Conservation (phyloP, 2,329 filamentous ascomycete species). For the Amauroascus niger region DNA sequence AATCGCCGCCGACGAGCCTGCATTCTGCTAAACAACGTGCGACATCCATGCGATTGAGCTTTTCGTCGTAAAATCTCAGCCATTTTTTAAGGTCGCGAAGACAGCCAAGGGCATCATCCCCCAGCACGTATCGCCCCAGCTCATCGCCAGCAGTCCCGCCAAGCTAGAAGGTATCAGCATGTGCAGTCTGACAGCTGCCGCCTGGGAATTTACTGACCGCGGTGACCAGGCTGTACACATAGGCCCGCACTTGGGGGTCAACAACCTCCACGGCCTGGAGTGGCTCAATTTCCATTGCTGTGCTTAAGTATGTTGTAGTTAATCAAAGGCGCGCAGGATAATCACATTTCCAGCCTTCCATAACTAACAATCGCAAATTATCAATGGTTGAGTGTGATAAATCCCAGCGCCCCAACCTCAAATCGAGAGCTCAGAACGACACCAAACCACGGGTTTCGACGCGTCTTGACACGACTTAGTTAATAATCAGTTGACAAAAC, state of each 20-base stretch:
- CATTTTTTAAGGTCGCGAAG: slow-evolving; percentile 90
- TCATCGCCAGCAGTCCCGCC: slow-evolving; percentile 73
- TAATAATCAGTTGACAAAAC: slow-evolving; percentile 1
- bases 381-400: background rate
- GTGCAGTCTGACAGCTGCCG: no score
- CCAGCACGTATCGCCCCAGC: slow-evolving; percentile 74
- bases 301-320: background rate
- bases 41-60: slow-evolving; percentile 87
- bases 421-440: background rate
- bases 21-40: slow-evolving; percentile 85
- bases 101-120: slow-evolving; percentile 85
- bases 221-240: slow-evolving; percentile 87
- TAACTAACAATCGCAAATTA: background rate
- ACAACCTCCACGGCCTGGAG: slow-evolving; percentile 48
- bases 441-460: background rate
- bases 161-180: slow-evolving; percentile 48
- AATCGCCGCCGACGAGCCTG: slow-evolving; percentile 80
- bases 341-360: background rate
- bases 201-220: slow-evolving; percentile 53
- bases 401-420: background rate
- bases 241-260: slow-evolving; percentile 83
- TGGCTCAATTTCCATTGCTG: slow-evolving; percentile 36
- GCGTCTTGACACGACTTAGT: slow-evolving; percentile 10
- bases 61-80: slow-evolving; percentile 90
- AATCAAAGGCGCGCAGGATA: background rate